A percentile compares a stretch with the other conserved stretches of the same genome.
Conservation (phyloP, 139 green algal genomes). For the Chlorella sp. region DNA sequence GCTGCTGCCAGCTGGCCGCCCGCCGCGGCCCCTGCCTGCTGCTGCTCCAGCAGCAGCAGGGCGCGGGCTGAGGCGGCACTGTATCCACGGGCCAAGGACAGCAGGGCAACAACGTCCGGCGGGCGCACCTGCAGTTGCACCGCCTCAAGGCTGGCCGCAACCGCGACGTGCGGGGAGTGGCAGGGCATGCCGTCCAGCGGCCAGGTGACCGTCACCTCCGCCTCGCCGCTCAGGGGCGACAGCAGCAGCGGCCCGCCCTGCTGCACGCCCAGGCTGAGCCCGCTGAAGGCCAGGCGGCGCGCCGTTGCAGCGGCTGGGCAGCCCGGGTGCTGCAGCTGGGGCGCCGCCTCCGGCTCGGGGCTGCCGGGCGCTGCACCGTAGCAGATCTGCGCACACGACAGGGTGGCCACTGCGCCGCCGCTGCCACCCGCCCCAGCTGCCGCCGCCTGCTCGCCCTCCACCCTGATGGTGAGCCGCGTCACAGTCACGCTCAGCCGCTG, state of each 20-base stretch:
- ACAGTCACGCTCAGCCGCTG: slow-evolving; percentile 56
- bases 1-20: not conserved
- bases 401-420: not conserved
- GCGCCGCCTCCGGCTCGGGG: not conserved
- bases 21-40: not conserved
- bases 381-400: not conserved
- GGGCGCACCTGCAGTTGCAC: slow-evolving; percentile 54
- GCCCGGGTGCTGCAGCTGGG: not conserved
- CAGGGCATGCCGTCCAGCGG: not conserved
- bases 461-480: slow-evolving; percentile 44
- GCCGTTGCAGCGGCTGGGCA: not conserved
- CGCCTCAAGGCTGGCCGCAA: slow-evolving; percentile 41
- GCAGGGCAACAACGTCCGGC: slow-evolving; percentile 26
- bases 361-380: slow-evolving; percentile 2
- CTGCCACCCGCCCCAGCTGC: not conserved
- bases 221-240: not conserved
- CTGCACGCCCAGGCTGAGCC: slow-evolving; percentile 2
- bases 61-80: not conserved
- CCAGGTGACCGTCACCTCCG: slow-evolving; percentile 7
- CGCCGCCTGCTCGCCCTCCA: slow-evolving; percentile 31
- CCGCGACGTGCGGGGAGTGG: slow-evolving; percentile 7
- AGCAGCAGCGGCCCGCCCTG: not conserved
- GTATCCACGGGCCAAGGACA: not conserved
- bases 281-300: not conserved
- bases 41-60: not conserved